Percentiles rank a stretch among this genome's conserved stretches.
phyloP scores from a whole-genome alignment of 176 grass and related monocot genomes.

The Guadua angustifolia region DNA sequence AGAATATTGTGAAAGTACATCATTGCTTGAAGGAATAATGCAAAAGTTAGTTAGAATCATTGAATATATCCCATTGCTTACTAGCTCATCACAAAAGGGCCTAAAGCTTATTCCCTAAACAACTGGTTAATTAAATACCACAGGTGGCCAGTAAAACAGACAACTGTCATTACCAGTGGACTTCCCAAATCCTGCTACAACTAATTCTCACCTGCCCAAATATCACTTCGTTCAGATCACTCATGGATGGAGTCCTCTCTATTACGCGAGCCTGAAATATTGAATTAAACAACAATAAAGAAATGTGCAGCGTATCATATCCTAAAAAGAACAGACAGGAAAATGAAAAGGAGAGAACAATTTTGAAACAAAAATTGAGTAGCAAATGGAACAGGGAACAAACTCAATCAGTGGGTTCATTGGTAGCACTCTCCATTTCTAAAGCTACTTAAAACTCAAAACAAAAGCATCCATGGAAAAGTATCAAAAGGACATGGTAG shows the following conservation, averaged over 20 bases:
- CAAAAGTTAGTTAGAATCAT: background rate
- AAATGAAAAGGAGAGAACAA: background rate
- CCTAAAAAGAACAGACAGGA: background rate
- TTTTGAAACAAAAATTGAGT: background rate
- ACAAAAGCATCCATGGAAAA: background rate
- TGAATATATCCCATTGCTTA: background rate
- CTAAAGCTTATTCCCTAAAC: constrained; percentile 2
- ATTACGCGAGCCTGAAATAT: constrained; percentile 85
- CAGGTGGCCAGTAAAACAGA: constrained; percentile 16
- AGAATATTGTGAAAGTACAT: background rate
- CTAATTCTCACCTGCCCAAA: constrained; percentile 90
- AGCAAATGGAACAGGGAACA: background rate
- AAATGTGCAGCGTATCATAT: background rate
- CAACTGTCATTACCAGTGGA: background rate
- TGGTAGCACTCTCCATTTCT: constrained; percentile 31
- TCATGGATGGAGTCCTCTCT: constrained; percentile 98
- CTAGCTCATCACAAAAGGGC: constrained; percentile 10
- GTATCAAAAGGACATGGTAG: background rate
- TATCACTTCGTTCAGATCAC: constrained; percentile 92
- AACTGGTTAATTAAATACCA: constrained; percentile 25
- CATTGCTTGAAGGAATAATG: constrained; percentile 13
- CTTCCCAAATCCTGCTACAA: constrained; percentile 35
- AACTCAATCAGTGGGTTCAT: background rate
- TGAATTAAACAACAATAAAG: constrained; percentile 17
- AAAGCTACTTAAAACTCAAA: background rate